Base-by-base conservation (phyloP, 1,284 basidiomycete species). In the Uromyces viciae-fabae region DNA sequence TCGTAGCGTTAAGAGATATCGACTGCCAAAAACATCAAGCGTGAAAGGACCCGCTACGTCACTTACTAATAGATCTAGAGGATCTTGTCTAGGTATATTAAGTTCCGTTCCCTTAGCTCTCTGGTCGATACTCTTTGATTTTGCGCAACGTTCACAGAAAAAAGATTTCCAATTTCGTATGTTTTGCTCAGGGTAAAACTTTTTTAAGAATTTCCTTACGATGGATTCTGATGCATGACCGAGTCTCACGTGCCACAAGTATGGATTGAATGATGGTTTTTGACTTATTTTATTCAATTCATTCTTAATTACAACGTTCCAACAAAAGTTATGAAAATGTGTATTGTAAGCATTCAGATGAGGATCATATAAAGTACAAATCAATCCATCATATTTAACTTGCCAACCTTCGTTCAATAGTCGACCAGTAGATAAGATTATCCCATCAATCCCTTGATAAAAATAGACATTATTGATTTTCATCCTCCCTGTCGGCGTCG, bases 141-240 rank as follows among this genome's bases (percentile, higher is more conserved):
- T 64, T 2, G 38, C 64, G 31, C 64, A 68, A 8, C 49, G 66
- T 49, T 69, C 25, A 31, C 66, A 69, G 42, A 69, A 69, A 31
- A 69, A 69, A 3, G 42, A 69, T 31, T 69, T 40, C 66, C 66
- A 69, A 1, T 25, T 17, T 31, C 19, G 3, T 15, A 31, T 49
- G 14, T 31, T 3, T 43, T 64, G 15, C 3, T 42, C 38, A 1
- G 64, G 64, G 5, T 42, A 68, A 25, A 42, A n/a, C 2, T n/a
- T n/a, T 2, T 43, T 4, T 3, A 69, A 43, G 42, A 31, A 69
- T 11, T 69, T 69, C 33, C 25, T 69, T 1, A 69, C 66, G 1
- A 49, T 31, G 1, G 17, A 3, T 31, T 69, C 66, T 11, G 66
- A 69, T 15, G 33, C 66, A 31, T 69, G 66, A 2, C 66, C 66